These are phyloP conservation scores for Wickerhamomyces bovis DNA, from an alignment of 805 yeast genomes.

Conservation along the genomic window DNA sequence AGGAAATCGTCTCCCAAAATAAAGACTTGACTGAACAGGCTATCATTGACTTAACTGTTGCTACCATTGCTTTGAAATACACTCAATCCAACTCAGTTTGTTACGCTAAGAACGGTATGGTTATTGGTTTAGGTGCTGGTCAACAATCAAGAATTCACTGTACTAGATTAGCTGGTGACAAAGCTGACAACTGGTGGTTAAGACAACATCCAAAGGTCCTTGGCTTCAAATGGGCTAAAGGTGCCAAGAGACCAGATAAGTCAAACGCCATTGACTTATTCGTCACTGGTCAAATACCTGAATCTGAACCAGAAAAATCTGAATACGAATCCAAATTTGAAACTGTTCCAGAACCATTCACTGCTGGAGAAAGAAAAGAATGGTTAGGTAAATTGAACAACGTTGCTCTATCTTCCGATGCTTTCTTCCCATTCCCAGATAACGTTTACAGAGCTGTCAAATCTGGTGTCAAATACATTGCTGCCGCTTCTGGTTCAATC, in stretches of 20 bases:
- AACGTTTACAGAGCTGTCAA: constrained; percentile 96
- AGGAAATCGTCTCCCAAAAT: constrained; percentile 85
- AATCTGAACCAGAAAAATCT: constrained; percentile 83
- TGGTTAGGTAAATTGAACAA: constrained; percentile 78
- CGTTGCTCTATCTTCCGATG: constrained; percentile 94
- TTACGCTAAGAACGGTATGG: constrained; percentile 99
- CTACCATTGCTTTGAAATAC: constrained; percentile 94
- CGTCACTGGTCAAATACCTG: constrained; percentile 89
- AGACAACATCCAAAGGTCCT: constrained; percentile 96
- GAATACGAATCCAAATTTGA: constrained; percentile 90
- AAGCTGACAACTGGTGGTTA: constrained; percentile 99
- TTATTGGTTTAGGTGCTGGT: constrained; percentile 98
- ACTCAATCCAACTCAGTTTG: constrained; percentile 98
- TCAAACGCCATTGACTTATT: constrained; percentile 94
- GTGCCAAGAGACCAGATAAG: constrained; percentile 97
- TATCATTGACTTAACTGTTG: constrained; percentile 87
- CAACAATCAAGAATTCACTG: constrained; percentile 99
- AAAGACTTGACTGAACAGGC: constrained; percentile 90
- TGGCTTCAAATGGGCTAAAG: constrained; percentile 95
- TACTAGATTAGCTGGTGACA: constrained; percentile 98
- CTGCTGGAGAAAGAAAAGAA: constrained; percentile 75
- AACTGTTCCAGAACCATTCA: constrained; percentile 75
- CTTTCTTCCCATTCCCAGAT: constrained; percentile 99
- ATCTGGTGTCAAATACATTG: constrained; percentile 92
- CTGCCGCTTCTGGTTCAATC: constrained; percentile 97